Conservation (phyloP, 768 basidiomycete genomes). For the Panellus pusillus region DNA sequence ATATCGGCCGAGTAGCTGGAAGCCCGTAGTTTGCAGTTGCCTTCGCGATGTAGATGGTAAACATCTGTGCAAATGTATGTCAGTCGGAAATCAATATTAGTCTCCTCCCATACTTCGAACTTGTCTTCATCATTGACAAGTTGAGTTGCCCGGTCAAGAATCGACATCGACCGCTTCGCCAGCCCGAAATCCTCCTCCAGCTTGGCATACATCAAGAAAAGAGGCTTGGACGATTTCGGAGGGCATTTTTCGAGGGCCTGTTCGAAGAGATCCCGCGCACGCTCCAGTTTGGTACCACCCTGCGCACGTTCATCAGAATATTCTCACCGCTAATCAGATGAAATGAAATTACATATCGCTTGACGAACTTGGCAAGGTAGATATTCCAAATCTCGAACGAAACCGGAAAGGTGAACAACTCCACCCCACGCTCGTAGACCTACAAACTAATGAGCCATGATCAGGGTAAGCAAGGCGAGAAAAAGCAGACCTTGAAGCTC, state of each 20-base stretch:
- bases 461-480: not conserved
- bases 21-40: conserved; percentile 94
- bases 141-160: conserved; percentile 90
- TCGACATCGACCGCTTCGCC: conserved; percentile 93
- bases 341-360: conserved; percentile 72
- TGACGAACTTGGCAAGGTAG: conserved; percentile 94
- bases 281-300: conserved; percentile 93
- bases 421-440: conserved; percentile 97
- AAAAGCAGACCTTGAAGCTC: conserved; percentile 79
- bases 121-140: conserved; percentile 89
- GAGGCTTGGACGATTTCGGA: conserved; percentile 87
- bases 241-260: conserved; percentile 98
- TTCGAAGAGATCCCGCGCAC: conserved; percentile 96
- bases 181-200: conserved; percentile 94
- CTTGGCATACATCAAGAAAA: conserved; percentile 95
- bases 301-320: conserved; percentile 27
- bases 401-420: conserved; percentile 96
- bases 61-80: conserved; percentile 62
- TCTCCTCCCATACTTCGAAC: conserved; percentile 69
- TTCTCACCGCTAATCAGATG: not conserved
- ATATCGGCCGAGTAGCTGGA: conserved; percentile 94
- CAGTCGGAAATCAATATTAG: not conserved
- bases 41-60: conserved; percentile 95
- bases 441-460: conserved; percentile 28
- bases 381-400: conserved; percentile 99